These are phyloP conservation scores for Collybia nuda DNA, from an alignment of 768 basidiomycete species.

Conservation along the genomic window DNA sequence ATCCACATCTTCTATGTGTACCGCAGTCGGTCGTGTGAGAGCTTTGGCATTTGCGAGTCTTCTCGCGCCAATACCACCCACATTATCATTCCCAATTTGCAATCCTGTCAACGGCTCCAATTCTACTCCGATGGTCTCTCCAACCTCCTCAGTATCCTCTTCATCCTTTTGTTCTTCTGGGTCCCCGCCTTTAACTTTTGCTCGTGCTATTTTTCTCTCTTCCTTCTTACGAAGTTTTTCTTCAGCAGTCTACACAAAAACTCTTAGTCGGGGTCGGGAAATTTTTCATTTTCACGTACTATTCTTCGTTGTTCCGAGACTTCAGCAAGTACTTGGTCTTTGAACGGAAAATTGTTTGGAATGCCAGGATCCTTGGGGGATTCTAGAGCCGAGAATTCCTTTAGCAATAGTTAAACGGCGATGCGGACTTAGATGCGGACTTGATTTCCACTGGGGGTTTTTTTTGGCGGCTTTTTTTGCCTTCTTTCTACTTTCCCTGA, in stretches of 20 bases:
- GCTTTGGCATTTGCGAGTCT: conserved; percentile 32
- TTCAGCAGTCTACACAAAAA: conserved; percentile 59
- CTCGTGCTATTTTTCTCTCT: conserved; percentile 49
- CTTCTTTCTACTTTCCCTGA: conserved; percentile 77
- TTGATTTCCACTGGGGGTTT: conserved; percentile 85
- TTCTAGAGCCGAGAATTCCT: conserved; percentile 38
- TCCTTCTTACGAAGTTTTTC: conserved; percentile 70
- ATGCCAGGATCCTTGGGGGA: conserved; percentile 90
- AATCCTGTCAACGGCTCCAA: conserved; percentile 31
- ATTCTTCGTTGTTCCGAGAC: conserved; percentile 77
- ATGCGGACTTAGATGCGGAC: conserved; percentile 41
- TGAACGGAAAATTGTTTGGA: conserved; percentile 91
- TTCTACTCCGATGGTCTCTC: conserved; percentile 27
- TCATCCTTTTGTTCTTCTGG: neutral
- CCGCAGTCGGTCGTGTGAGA: conserved; percentile 25
- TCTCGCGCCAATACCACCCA: conserved; percentile 46
- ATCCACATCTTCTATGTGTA: conserved; percentile 28
- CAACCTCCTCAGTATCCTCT: conserved; percentile 19
- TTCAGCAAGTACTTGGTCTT: conserved; percentile 92
- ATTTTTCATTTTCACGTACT: conserved; percentile 44
- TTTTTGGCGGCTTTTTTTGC: conserved; percentile 72
- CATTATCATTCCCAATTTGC: conserved; percentile 49
- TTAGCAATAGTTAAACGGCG: neutral
- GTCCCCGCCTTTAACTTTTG: conserved; percentile 16
- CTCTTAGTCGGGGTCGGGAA: too few species aligned